Base-by-base conservation (phyloP, 2,329 filamentous ascomycete genomes). In the Verticillium dahliae region DNA sequence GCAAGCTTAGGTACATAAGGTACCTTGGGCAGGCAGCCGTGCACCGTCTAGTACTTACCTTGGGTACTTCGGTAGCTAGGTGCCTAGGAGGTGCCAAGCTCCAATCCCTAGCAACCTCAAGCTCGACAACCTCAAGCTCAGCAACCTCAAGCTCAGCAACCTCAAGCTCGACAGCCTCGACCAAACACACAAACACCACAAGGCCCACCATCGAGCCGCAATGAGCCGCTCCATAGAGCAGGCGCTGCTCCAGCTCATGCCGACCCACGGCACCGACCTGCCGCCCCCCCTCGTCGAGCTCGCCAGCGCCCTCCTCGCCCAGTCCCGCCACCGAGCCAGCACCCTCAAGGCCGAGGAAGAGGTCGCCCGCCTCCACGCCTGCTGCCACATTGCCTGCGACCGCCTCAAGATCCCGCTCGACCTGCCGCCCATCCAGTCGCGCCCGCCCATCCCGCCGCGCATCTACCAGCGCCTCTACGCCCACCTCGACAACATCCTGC, bases 381-480 rank as follows among this genome's bases (percentile, higher is more conserved):
- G 92, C 72, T 90, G 91, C 14, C 89, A 97, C 74, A 84, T 99
- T 63, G 95, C 95, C 22, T 98, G 93, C 71, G 91, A 94, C 27
- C 92, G 92, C 60, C 80, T 97, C 45, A 93, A 92, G 70, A 89
- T 87, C 61, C 73, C 81, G 0, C 84, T 96, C 55, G 86, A 92
- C 70, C 85, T 97, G 7, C 92, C 93, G 0, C 84, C 87, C 1
- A 88, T 93, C 62, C 85, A 90, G 65, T 84, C 89, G 2, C 84
- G 87, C 4, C 91, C 92, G 2, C 92, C 92, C 4, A 89, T 92
- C 60, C 87, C 88, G 56, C 92, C 91, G 1, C 84, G 86, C 61
- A 83, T 92, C 59, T 98, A 98, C 79, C 90, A 90, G 69, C 91
- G 91, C 62, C 81, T 98, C 41, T 95, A 93, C 73, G 79, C 79